A percentile compares a stretch with the other conserved stretches of the same genome.
These are phyloP conservation scores for Ceratocystis destructans DNA, from an alignment of 2,329 filamentous ascomycete genomes.

Conservation along the genomic window DNA sequence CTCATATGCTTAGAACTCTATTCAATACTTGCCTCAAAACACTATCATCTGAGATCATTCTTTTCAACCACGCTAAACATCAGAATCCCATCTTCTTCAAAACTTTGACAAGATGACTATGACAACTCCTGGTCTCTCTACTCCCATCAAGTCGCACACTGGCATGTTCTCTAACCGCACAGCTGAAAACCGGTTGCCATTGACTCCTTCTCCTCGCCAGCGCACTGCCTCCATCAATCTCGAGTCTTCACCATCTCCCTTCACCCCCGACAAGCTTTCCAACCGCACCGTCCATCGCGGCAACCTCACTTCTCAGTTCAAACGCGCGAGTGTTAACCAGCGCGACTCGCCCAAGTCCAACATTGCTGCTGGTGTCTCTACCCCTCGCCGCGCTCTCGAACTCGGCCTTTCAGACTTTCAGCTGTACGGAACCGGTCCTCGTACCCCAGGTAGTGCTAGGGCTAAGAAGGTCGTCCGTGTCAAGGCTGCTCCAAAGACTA, in stretches of 20 bases:
- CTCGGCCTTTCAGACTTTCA: constrained; percentile 87
- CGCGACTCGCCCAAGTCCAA: constrained; percentile 94
- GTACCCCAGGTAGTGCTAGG: constrained; percentile 46
- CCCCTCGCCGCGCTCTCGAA: constrained; percentile 71
- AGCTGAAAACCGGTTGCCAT: constrained; percentile 83
- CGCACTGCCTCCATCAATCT: constrained; percentile 37
- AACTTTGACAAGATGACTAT: constrained; percentile 37
- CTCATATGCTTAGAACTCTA: constrained; percentile 20
- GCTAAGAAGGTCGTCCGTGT: constrained; percentile 43
- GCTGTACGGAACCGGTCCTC: constrained; percentile 64
- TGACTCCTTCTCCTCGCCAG: constrained; percentile 80
- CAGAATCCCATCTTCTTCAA: not conserved
- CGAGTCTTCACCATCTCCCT: constrained; percentile 67
- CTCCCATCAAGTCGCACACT: constrained; percentile 87
- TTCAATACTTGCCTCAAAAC: constrained; percentile 8
- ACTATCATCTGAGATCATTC: constrained; percentile 7
- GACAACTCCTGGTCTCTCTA: constrained; percentile 70
- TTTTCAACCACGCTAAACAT: not conserved
- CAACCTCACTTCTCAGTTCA: constrained; percentile 66
- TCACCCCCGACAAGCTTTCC: constrained; percentile 54
- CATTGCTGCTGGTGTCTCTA: constrained; percentile 61
- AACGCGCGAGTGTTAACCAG: constrained; percentile 52
- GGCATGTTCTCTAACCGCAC: constrained; percentile 85
- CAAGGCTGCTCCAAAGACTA: constrained; percentile 58
- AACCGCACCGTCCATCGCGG: constrained; percentile 64